These are phyloP conservation scores for Penicillium paxilli DNA, from an alignment of 495 filamentous ascomycete genomes.

Conservation along the genomic window DNA sequence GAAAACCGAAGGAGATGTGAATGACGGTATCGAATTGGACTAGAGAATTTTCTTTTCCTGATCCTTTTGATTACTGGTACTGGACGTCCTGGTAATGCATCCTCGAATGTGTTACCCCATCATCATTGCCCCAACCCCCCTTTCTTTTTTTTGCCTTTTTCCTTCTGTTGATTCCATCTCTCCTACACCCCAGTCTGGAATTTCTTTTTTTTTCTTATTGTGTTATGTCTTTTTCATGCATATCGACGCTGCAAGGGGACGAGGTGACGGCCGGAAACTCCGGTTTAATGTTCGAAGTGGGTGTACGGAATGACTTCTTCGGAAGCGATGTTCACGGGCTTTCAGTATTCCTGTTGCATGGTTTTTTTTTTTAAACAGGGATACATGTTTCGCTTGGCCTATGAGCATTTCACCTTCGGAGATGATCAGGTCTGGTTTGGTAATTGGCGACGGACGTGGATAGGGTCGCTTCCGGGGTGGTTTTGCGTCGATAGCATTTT, in stretches of 20 bases:
- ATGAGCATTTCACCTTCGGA: conserved; percentile 2
- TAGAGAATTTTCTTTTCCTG: conserved; percentile 19
- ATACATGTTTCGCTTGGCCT: conserved; percentile 9
- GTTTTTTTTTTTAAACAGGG: conserved; percentile 2
- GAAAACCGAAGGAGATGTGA: conserved; percentile 40
- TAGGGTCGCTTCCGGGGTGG: conserved; percentile 57
- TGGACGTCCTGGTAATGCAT: conserved; percentile 24
- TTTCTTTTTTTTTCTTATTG: conserved; percentile 21
- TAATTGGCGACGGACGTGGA: conserved; percentile 49
- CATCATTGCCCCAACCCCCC: too few species aligned
- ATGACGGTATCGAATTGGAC: conserved; percentile 27
- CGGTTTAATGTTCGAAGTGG: conserved; percentile 11
- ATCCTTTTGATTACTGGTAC: conserved; percentile 19
- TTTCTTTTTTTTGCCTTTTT: neutral
- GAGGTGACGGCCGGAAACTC: conserved; percentile 21
- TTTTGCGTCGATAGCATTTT: conserved; percentile 45
- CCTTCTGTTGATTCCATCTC: conserved; percentile 1
- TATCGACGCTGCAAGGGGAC: conserved; percentile 30
- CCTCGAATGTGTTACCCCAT: conserved; percentile 20
- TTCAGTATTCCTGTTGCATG: conserved; percentile 10
- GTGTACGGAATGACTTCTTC: conserved; percentile 9
- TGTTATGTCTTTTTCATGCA: conserved; percentile 17
- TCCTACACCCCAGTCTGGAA: conserved; percentile 8
- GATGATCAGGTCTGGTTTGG: conserved; percentile 19
- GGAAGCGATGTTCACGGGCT: conserved; percentile 3